Percentiles rank a stretch among this genome's conserved stretches.
Conservation (phyloP, 176 grass and related monocot genomes). For the Musa itinerans region DNA sequence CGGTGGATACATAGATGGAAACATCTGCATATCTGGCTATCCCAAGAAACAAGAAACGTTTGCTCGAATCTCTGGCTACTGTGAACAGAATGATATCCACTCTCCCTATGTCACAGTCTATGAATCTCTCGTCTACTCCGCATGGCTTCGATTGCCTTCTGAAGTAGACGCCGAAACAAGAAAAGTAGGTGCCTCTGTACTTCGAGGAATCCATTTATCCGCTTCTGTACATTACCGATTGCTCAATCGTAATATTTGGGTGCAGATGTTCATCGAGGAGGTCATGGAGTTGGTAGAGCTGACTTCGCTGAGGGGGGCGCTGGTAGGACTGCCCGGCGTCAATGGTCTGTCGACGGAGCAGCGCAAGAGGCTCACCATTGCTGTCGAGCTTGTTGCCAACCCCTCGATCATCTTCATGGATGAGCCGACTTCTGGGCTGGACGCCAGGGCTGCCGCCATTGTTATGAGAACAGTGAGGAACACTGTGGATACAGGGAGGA, state of each 20-base stretch:
- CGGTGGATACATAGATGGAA: conserved; percentile 80
- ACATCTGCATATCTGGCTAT: conserved; percentile 78
- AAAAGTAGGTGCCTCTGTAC: conserved; percentile 37
- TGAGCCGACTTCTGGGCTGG: conserved; percentile 78
- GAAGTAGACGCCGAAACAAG: conserved; percentile 71
- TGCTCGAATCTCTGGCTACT: conserved; percentile 85
- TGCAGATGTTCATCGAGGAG: conserved; percentile 85
- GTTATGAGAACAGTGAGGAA: conserved; percentile 91
- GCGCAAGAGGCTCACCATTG: conserved; percentile 83
- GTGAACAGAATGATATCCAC: conserved; percentile 94
- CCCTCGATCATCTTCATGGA: conserved; percentile 99
- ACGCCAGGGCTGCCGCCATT: conserved; percentile 88
- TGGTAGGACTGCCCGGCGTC: conserved; percentile 84
- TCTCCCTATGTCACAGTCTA: conserved; percentile 92
- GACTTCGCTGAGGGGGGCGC: conserved; percentile 51
- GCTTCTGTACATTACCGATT: not conserved
- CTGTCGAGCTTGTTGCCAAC: conserved; percentile 84
- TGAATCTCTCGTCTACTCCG: conserved; percentile 88
- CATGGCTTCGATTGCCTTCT: conserved; percentile 70
- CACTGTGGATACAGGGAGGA: conserved; percentile 79
- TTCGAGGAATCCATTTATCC: not conserved
- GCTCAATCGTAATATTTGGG: conserved; percentile 7
- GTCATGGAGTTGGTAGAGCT: conserved; percentile 88
- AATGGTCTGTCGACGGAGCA: conserved; percentile 91
- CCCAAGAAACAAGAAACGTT: conserved; percentile 95